phyloP scores from a whole-genome alignment of 805 yeast genomes.

The Debaryomyces maramus region DNA sequence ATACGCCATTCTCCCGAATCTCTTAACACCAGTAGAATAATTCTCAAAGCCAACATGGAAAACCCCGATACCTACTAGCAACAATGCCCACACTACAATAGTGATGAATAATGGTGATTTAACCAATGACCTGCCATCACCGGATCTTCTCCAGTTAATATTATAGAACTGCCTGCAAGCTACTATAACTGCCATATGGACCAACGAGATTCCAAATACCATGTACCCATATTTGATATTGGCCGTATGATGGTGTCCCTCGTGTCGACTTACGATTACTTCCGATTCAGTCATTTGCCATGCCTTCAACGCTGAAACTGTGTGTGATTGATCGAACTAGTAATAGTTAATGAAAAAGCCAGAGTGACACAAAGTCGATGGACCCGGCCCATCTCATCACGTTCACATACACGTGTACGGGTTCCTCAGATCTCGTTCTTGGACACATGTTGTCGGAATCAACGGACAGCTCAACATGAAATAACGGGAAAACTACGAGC shows the following conservation, averaged over 20 bases:
- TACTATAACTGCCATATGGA: slow-evolving; percentile 40
- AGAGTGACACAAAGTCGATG: too few species aligned
- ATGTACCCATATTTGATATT: slow-evolving; percentile 64
- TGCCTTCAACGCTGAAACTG: too few species aligned
- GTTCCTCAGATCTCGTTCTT: too few species aligned
- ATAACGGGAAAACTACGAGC: too few species aligned
- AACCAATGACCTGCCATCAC: not conserved
- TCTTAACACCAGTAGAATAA: slow-evolving; percentile 42
- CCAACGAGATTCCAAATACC: slow-evolving; percentile 41
- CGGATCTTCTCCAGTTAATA: not conserved
- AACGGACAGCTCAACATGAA: too few species aligned
- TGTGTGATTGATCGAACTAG: too few species aligned
- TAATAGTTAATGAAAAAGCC: too few species aligned
- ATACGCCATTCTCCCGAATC: slow-evolving; percentile 64
- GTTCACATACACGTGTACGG: too few species aligned
- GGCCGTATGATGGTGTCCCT: slow-evolving; percentile 48
- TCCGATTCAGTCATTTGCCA: not conserved
- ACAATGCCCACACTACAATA: slow-evolving; percentile 32
- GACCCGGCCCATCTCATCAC: too few species aligned
- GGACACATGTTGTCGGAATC: too few species aligned
- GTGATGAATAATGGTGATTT: slow-evolving; percentile 11
- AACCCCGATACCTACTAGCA: slow-evolving; percentile 30
- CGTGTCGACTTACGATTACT: slow-evolving; percentile 40
- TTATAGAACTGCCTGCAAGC: slow-evolving; percentile 13
- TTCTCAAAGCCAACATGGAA: slow-evolving; percentile 34